Percentiles rank a stretch among this genome's conserved stretches.
Conservation (phyloP, 2,329 filamentous ascomycete species). For the Colletotrichum brevisporum region DNA sequence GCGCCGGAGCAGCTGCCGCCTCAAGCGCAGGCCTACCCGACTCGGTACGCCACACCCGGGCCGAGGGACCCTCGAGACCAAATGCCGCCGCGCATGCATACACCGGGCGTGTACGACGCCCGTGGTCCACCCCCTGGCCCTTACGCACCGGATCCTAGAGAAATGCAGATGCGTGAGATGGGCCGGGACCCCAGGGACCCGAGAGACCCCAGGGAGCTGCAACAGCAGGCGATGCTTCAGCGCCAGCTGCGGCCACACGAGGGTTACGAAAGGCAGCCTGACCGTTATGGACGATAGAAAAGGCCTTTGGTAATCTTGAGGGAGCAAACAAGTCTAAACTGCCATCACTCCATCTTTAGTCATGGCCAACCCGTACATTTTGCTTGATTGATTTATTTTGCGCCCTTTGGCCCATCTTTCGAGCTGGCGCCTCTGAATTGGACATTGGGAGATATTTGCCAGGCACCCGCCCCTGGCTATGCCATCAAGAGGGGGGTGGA, state of each 20-base stretch:
- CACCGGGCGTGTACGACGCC: conserved; percentile 59
- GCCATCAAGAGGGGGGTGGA: too few species aligned
- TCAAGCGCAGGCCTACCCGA: conserved; percentile 54
- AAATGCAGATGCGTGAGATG: conserved; percentile 54
- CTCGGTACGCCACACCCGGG: conserved; percentile 60
- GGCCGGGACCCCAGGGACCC: conserved; percentile 54
- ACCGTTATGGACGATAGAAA: conserved; percentile 60
- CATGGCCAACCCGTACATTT: too few species aligned
- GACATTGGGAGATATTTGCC: too few species aligned
- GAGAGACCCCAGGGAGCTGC: conserved; percentile 47
- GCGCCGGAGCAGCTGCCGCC: conserved; percentile 58
- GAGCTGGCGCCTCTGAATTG: too few species aligned
- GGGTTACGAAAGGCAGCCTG: conserved; percentile 58
- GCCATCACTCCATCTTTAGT: too few species aligned
- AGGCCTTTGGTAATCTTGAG: neutral
- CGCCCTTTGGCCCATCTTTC: too few species aligned
- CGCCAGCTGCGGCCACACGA: conserved; percentile 61
- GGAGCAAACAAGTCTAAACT: too few species aligned
- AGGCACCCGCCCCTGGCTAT: too few species aligned
- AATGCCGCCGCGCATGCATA: conserved; percentile 61
- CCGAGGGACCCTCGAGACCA: conserved; percentile 60
- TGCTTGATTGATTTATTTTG: too few species aligned
- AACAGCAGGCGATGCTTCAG: conserved; percentile 51
- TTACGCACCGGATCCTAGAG: conserved; percentile 52
- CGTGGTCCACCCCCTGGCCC: conserved; percentile 56